Conservation (phyloP, 306 rosid species). For the Vachellia collinsii region DNA sequence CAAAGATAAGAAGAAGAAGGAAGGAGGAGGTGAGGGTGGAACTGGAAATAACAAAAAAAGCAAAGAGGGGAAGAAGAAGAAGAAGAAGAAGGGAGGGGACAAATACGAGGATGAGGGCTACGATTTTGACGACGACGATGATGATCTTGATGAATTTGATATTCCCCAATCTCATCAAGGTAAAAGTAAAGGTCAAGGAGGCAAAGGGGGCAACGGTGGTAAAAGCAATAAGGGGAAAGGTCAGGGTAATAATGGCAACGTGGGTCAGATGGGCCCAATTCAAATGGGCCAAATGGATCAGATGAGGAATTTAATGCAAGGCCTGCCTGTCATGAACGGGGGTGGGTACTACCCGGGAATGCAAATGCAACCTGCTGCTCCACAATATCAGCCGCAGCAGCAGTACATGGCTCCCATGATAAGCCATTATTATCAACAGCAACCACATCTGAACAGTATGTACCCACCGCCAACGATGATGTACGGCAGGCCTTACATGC, state of each 20-base stretch:
- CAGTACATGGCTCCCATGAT: slow-evolving; percentile 95
- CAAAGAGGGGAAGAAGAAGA: slow-evolving; percentile 52
- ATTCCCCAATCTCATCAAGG: slow-evolving; percentile 23
- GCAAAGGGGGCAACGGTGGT: slow-evolving; percentile 42
- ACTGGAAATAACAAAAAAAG: slow-evolving; percentile 46
- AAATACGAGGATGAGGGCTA: slow-evolving; percentile 42
- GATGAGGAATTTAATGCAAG: slow-evolving; percentile 57
- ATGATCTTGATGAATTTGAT: slow-evolving; percentile 54
- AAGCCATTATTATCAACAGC: slow-evolving; percentile 63
- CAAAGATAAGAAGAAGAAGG: slow-evolving; percentile 47
- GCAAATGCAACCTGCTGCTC: slow-evolving; percentile 50
- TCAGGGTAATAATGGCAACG: slow-evolving; percentile 24
- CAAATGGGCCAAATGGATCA: slow-evolving; percentile 43
- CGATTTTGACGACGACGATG: slow-evolving; percentile 16
- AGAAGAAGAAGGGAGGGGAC: slow-evolving; percentile 51
- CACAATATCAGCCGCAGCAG: slow-evolving; percentile 48
- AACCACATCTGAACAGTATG: slow-evolving; percentile 63
- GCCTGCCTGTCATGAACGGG: slow-evolving; percentile 72
- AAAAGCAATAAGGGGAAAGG: slow-evolving; percentile 31
- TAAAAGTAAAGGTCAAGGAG: slow-evolving; percentile 40
- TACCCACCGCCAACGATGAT: slow-evolving; percentile 62
- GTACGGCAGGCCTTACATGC: slow-evolving; percentile 67
- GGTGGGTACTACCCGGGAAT: slow-evolving; percentile 74
- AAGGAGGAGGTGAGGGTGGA: slow-evolving; percentile 43
- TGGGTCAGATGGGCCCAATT: slow-evolving; percentile 44